These are phyloP conservation scores for Phlebopus sp. DNA, from an alignment of 1,284 basidiomycete genomes.

Conservation along the genomic window DNA sequence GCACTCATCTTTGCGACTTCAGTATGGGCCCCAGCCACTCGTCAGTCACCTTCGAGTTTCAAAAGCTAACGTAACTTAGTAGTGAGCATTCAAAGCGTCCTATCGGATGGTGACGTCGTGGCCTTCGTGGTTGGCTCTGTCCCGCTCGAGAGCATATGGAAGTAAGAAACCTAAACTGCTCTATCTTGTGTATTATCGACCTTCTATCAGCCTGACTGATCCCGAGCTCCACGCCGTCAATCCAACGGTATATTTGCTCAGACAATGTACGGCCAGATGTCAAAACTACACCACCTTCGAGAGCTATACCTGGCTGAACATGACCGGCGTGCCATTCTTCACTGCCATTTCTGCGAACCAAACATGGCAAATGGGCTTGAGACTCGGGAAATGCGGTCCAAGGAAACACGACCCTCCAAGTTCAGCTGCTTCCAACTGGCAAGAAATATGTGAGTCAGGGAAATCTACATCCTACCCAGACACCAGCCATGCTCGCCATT, in stretches of 20 bases:
- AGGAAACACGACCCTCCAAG: constrained; percentile 14
- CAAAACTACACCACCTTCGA: neutral
- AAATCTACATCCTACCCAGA: constrained; percentile 24
- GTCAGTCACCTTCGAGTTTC: constrained; percentile 14
- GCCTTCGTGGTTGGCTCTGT: constrained; percentile 24
- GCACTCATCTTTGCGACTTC: constrained; percentile 18
- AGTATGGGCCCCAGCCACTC: constrained; percentile 24
- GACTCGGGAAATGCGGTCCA: constrained; percentile 19
- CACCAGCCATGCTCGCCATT: constrained; percentile 17
- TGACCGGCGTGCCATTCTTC: constrained; percentile 14
- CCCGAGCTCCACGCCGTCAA: neutral
- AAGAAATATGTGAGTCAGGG: constrained; percentile 17
- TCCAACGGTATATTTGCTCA: constrained; percentile 19
- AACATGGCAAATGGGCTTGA: constrained; percentile 20
- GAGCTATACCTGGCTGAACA: constrained; percentile 9
- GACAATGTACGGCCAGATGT: constrained; percentile 22
- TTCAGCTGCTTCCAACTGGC: constrained; percentile 18
- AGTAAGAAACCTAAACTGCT: constrained; percentile 11
- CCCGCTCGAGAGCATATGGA: constrained; percentile 21
- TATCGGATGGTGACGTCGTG: constrained; percentile 22
- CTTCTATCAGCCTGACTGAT: no score
- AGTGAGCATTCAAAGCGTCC: constrained; percentile 24
- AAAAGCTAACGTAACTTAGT: neutral
- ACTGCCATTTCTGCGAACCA: constrained; percentile 14
- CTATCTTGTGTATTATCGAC: neutral